Conservation (phyloP, 192 early-diverging fungal species). For the Backusella westeae region DNA sequence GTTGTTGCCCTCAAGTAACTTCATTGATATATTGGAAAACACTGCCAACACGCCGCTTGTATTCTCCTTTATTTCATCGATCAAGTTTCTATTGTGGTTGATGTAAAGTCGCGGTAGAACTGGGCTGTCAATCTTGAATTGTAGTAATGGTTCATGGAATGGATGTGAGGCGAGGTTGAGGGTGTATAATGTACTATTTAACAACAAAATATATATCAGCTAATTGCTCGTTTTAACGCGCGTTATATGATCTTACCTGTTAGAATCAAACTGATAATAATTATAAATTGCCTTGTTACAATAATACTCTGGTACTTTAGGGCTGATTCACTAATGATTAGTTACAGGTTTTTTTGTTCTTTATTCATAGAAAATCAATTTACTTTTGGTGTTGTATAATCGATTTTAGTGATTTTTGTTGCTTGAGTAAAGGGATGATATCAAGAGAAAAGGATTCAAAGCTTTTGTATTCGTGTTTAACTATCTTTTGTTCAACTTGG, state of each 20-base stretch:
- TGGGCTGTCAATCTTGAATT: too few species aligned
- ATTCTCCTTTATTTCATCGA: conserved; percentile 12
- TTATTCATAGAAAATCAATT: not conserved
- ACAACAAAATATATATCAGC: too few species aligned
- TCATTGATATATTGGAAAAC: not conserved
- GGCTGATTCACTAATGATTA: not conserved
- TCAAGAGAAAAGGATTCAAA: not conserved
- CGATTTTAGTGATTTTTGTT: not conserved
- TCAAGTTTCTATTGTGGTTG: conserved; percentile 20
- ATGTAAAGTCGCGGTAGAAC: conserved; percentile 29
- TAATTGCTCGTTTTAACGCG: too few species aligned
- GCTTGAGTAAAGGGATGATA: not conserved
- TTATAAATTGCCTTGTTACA: conserved; percentile 2
- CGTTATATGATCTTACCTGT: not conserved
- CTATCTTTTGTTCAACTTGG: not conserved
- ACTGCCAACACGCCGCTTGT: not conserved
- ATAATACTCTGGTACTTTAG: not conserved
- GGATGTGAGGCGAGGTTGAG: not conserved
- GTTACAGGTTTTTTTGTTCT: not conserved
- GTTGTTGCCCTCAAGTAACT: not conserved
- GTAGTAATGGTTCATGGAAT: not conserved
- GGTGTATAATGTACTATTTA: not conserved
- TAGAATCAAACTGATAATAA: not conserved
- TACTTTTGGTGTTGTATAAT: not conserved
- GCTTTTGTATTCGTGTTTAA: not conserved